These are phyloP conservation scores for Aleurites moluccanus DNA, from an alignment of 441 rosid species.

Conservation along the genomic window DNA sequence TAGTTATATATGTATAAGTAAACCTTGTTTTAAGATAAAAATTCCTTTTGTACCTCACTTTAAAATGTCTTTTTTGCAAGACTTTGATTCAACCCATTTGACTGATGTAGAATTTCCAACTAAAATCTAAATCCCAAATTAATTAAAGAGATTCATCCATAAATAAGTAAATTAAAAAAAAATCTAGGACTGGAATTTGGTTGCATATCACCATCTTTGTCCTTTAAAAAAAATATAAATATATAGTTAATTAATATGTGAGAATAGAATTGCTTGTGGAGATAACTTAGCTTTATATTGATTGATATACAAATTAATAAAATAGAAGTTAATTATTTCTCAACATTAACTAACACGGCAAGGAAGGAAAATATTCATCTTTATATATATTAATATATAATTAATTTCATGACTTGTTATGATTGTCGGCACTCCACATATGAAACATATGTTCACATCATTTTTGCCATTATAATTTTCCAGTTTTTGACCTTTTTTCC, in stretches of 20 bases:
- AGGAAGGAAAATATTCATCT: not conserved
- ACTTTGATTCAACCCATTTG: slow-evolving; percentile 16
- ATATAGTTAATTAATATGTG: not conserved
- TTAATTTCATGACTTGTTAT: not conserved
- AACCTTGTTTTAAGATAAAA: not conserved
- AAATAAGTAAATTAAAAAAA: no score
- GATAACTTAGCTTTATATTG: slow-evolving; percentile 6
- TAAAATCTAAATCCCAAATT: not conserved
- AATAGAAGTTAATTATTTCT: not conserved
- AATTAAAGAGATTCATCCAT: not conserved
- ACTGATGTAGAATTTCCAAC: slow-evolving; percentile 8
- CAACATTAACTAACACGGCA: slow-evolving; percentile 26
- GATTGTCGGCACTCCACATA: not conserved
- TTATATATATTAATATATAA: no score
- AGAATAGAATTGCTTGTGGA: slow-evolving; percentile 11
- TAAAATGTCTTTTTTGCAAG: not conserved
- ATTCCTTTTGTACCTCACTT: not conserved
- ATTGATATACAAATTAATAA: not conserved
- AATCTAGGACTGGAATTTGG: slow-evolving; percentile 23
- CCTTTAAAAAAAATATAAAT: not conserved
- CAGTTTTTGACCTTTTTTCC: no score
- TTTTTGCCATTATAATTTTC: no score
- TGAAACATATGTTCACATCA: no score
- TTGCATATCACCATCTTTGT: slow-evolving; percentile 21
- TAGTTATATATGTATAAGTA: no score